phyloP scores from a whole-genome alignment of 441 rosid genomes.

The Mallotus repandus region DNA sequence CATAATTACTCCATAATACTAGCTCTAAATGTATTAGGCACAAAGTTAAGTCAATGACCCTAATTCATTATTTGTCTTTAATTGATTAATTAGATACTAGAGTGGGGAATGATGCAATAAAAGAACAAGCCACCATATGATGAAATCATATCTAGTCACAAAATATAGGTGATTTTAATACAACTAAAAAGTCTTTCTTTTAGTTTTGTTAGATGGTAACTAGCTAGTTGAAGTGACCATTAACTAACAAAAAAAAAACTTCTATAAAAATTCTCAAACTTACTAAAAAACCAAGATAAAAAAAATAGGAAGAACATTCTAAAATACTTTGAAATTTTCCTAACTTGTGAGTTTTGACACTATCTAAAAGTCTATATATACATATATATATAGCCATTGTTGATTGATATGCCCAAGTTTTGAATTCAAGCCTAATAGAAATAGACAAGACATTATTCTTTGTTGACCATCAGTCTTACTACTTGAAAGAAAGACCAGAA shows the following conservation, averaged over 20 bases:
- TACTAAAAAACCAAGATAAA: neutral
- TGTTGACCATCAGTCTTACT: no score
- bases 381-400: no score
- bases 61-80: conserved; percentile 19
- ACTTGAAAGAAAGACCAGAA: no score
- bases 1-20: conserved; percentile 21
- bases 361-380: neutral
- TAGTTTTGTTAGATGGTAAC: neutral
- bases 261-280: neutral
- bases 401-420: no score
- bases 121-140: conserved; percentile 8
- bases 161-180: neutral
- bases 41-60: conserved; percentile 25
- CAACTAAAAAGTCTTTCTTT: neutral
- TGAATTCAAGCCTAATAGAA: no score
- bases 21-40: conserved; percentile 29
- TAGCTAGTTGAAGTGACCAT: conserved; percentile 12
- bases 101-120: conserved; percentile 21
- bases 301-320: conserved; percentile 9
- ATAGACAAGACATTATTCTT: no score
- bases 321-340: conserved; percentile 5
- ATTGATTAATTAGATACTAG: conserved; percentile 14
- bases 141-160: neutral
- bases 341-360: neutral
- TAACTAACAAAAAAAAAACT: neutral